Conservation (phyloP, 768 basidiomycete species). For the Exsudoporus frostii region DNA sequence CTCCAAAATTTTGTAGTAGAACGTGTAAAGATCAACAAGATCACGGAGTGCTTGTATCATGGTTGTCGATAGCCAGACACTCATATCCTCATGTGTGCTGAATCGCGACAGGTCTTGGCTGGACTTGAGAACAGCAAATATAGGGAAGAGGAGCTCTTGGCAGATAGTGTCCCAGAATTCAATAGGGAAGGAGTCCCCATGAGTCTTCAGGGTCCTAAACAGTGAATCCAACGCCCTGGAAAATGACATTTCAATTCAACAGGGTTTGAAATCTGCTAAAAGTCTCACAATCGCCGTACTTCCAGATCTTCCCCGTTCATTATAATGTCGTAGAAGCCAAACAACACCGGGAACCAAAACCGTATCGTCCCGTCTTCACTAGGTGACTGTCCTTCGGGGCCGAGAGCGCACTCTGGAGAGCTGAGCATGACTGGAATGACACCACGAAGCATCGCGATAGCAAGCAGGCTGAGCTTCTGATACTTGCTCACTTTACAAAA, state of each 20-base stretch:
- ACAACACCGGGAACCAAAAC: conserved; percentile 95
- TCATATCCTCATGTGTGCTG: conserved; percentile 97
- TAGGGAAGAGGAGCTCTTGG: conserved; percentile 95
- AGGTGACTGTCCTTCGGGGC: conserved; percentile 32
- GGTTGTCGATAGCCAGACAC: conserved; percentile 97
- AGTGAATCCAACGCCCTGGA: conserved; percentile 92
- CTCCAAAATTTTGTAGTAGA: conserved; percentile 89
- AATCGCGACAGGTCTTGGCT: conserved; percentile 91
- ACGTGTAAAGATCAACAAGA: conserved; percentile 92
- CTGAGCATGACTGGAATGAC: conserved; percentile 90
- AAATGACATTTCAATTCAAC: conserved; percentile 3
- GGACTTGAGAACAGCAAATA: conserved; percentile 93
- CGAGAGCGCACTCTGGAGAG: conserved; percentile 63
- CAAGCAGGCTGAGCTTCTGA: conserved; percentile 94
- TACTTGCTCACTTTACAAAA: conserved; percentile 99
- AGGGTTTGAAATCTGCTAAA: not conserved
- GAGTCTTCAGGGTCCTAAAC: conserved; percentile 88
- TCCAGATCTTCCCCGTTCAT: conserved; percentile 99
- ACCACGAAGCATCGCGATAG: conserved; percentile 94
- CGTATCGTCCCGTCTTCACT: conserved; percentile 88
- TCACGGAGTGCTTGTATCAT: conserved; percentile 98
- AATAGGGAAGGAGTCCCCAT: conserved; percentile 79
- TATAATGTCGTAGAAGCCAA: conserved; percentile 99
- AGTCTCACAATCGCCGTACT: conserved; percentile 86
- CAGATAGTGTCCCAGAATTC: conserved; percentile 99